phyloP scores from a whole-genome alignment of 2,329 filamentous ascomycete species.

The Cladophialophora carrionii region DNA sequence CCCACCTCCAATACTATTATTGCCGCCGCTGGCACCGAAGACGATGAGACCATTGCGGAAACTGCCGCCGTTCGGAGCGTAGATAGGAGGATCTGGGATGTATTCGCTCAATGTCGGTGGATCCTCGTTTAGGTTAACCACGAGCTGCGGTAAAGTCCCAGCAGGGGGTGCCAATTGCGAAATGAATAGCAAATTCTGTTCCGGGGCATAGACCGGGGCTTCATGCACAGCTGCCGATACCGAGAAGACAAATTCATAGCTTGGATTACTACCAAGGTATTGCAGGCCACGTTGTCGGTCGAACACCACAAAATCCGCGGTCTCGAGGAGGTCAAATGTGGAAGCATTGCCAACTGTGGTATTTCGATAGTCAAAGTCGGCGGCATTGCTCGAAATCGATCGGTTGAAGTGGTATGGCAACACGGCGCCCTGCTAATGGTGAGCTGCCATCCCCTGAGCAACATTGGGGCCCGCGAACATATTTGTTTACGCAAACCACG shows the following conservation, averaged over 20 bases:
- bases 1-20: slow-evolving; percentile 43
- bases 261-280: slow-evolving; percentile 45
- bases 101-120: slow-evolving; percentile 46
- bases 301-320: slow-evolving; percentile 48
- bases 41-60: slow-evolving; percentile 48
- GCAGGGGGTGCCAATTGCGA: slow-evolving; percentile 45
- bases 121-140: slow-evolving; percentile 50
- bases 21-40: slow-evolving; percentile 47
- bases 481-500: slow-evolving; percentile 47
- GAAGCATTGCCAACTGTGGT: slow-evolving; percentile 44
- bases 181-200: slow-evolving; percentile 48
- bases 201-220: slow-evolving; percentile 49
- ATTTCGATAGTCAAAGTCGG: slow-evolving; percentile 40
- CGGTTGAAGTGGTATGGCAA: slow-evolving; percentile 48
- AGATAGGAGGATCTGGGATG: slow-evolving; percentile 50
- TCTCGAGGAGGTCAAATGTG: slow-evolving; percentile 41
- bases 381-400: slow-evolving; percentile 38
- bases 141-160: slow-evolving; percentile 46
- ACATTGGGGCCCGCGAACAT: slow-evolving; percentile 38
- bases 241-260: slow-evolving; percentile 47
- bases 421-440: slow-evolving; percentile 32
- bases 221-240: slow-evolving; percentile 48
- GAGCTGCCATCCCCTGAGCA: neutral
- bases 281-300: slow-evolving; percentile 45
- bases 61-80: slow-evolving; percentile 50